Evolutionary conservation across 2,329 filamentous ascomycete genomes (phyloP).

Genomic region (Sporothrix brasiliensis): DNA sequence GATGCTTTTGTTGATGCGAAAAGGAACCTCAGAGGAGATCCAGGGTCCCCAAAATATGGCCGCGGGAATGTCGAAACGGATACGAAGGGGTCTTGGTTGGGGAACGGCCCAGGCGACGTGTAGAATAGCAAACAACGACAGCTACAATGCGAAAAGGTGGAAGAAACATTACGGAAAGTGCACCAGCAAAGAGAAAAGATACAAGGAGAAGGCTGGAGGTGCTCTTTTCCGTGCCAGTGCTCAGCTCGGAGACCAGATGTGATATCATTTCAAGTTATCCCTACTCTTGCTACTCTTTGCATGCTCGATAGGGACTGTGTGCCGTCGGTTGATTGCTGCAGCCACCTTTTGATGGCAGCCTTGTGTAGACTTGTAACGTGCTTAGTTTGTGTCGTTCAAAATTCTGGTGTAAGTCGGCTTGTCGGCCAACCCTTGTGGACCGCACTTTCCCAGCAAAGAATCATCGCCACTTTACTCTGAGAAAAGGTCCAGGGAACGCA

Average conservation of each 20-base stretch:
- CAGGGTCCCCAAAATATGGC: not conserved
- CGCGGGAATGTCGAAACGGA: not conserved
- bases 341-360: not conserved
- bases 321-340: no score
- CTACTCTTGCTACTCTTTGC: not conserved
- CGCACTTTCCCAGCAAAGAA: not conserved
- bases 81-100: not conserved
- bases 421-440: not conserved
- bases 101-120: slow-evolving; percentile 12
- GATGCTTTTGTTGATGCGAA: not conserved
- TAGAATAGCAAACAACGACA: slow-evolving; percentile 12
- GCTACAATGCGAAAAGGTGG: not conserved
- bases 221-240: not conserved
- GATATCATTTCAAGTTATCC: not conserved
- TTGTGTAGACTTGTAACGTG: not conserved
- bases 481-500: not conserved
- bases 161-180: not conserved
- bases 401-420: not conserved
- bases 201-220: not conserved
- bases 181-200: not conserved
- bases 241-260: not conserved
- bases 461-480: slow-evolving; percentile 1
- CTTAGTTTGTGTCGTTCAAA: not conserved
- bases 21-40: not conserved
- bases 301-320: not conserved